A percentile compares a stretch with the other conserved stretches of the same genome.
Evolutionary conservation across 2,329 filamentous ascomycete species (phyloP).

Genomic region (Graphilbum fragrans): DNA sequence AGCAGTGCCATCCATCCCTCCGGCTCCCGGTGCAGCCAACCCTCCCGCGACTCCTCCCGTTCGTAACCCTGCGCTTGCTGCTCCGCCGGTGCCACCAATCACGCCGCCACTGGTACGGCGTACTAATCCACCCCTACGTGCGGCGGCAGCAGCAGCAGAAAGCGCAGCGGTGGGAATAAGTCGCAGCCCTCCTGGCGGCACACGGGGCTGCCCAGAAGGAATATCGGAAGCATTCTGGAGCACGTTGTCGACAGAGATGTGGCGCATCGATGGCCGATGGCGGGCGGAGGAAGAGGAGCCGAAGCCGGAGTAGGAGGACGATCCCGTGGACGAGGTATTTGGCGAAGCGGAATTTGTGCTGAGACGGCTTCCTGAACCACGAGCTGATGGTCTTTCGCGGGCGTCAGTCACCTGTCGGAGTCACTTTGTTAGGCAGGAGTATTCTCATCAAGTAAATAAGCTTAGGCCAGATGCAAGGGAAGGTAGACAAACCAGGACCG

Average conservation of each 20-base stretch:
- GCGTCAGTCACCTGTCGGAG: slow-evolving; percentile 41
- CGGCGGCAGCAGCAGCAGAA: slow-evolving; percentile 2
- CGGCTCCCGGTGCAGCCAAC: slow-evolving; percentile 8
- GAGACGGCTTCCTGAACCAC: slow-evolving; percentile 9
- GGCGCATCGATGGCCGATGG: slow-evolving; percentile 41
- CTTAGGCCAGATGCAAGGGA: too few species aligned
- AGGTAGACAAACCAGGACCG: slow-evolving; percentile 38
- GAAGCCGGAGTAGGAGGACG: not conserved
- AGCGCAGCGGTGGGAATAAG: slow-evolving; percentile 2
- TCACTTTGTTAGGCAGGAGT: too few species aligned
- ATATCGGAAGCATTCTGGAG: slow-evolving; percentile 91
- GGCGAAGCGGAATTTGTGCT: not conserved
- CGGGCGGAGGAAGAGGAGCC: slow-evolving; percentile 10
- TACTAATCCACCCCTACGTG: slow-evolving; percentile 5
- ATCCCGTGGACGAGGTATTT: slow-evolving; percentile 1
- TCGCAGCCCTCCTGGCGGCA: slow-evolving; percentile 49
- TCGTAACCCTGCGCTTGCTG: not conserved
- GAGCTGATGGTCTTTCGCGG: slow-evolving; percentile 30
- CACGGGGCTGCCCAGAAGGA: slow-evolving; percentile 80
- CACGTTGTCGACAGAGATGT: slow-evolving; percentile 87
- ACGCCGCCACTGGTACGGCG: slow-evolving; percentile 21
- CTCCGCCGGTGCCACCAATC: not conserved
- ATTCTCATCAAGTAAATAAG: too few species aligned
- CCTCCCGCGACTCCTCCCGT: slow-evolving; percentile 18
- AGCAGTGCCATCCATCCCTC: not conserved